These are phyloP conservation scores for Globisporangium canariense DNA, from an alignment of 352 stramenopile species.

Conservation along the genomic window DNA sequence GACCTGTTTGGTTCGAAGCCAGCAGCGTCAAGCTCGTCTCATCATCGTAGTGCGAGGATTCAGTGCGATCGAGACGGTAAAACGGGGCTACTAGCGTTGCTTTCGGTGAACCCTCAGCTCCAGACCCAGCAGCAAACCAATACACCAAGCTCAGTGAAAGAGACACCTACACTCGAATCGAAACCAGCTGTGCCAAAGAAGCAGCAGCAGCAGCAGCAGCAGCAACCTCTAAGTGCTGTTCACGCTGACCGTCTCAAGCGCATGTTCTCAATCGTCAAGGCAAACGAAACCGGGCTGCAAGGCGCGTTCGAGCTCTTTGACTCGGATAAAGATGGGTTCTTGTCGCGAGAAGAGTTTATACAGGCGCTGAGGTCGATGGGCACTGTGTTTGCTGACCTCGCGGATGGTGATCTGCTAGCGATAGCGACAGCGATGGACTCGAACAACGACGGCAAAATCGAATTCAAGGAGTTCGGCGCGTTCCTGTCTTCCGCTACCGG, in stretches of 20 bases:
- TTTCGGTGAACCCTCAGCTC: slow-evolving; percentile 36
- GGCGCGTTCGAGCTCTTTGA: slow-evolving; percentile 50
- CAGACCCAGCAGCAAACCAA: not conserved
- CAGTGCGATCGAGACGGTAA: slow-evolving; percentile 45
- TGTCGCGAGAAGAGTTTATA: slow-evolving; percentile 48
- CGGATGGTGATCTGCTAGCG: slow-evolving; percentile 33
- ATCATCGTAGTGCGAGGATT: slow-evolving; percentile 36
- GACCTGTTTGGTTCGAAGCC: slow-evolving; percentile 45
- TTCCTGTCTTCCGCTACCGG: slow-evolving; percentile 23
- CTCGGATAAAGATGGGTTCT: slow-evolving; percentile 32
- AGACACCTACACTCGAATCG: not conserved
- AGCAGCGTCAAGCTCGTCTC: slow-evolving; percentile 5
- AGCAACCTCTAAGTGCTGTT: slow-evolving; percentile 4
- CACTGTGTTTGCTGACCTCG: slow-evolving; percentile 38
- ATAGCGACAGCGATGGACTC: slow-evolving; percentile 33
- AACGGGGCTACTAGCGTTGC: slow-evolving; percentile 45
- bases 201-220: not conserved
- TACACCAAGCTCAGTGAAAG: not conserved
- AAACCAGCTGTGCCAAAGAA: not conserved
- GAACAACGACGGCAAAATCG: slow-evolving; percentile 46
- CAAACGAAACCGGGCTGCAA: slow-evolving; percentile 27
- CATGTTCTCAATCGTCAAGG: slow-evolving; percentile 28
- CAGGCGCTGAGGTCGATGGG: slow-evolving; percentile 44
- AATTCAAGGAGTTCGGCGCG: slow-evolving; percentile 38
- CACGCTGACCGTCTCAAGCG: slow-evolving; percentile 35